Evolutionary conservation across 176 grass and related monocot species (phyloP).

Genomic region (Alloteropsis semialata): DNA sequence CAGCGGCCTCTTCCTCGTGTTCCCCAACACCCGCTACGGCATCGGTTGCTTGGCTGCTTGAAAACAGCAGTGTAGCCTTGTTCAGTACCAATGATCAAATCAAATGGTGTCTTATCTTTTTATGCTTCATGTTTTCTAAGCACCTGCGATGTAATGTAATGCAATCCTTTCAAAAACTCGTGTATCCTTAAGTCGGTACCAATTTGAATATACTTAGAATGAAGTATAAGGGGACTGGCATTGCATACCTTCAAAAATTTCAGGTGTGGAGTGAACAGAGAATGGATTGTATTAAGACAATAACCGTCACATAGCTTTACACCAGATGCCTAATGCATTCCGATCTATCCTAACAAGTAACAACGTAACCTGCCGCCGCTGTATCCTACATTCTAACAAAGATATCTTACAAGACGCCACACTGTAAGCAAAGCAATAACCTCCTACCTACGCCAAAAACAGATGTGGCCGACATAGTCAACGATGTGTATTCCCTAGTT

Average conservation of each 20-base stretch:
- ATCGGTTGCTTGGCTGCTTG: slow-evolving; percentile 53
- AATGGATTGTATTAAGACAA: not conserved
- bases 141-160: not conserved
- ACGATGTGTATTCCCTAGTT: not conserved
- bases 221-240: not conserved
- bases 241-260: not conserved
- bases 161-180: not conserved
- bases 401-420: slow-evolving; percentile 35
- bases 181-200: not conserved
- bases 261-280: not conserved
- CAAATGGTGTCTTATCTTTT: not conserved
- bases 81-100: not conserved
- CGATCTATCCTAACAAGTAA: slow-evolving; percentile 28
- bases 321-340: slow-evolving; percentile 20
- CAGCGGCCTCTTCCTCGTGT: slow-evolving; percentile 61
- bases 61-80: not conserved
- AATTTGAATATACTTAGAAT: not conserved
- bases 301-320: slow-evolving; percentile 31
- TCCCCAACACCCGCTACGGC: slow-evolving; percentile 63
- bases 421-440: slow-evolving; percentile 8
- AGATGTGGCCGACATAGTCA: slow-evolving; percentile 18
- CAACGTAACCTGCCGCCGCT: not conserved
- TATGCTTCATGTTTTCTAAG: slow-evolving; percentile 3
- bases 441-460: slow-evolving; percentile 25
- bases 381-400: slow-evolving; percentile 36